A percentile compares a stretch with the other conserved stretches of the same genome.
These are phyloP conservation scores for Comarum palustre DNA, from an alignment of 306 rosid species.

Conservation along the genomic window DNA sequence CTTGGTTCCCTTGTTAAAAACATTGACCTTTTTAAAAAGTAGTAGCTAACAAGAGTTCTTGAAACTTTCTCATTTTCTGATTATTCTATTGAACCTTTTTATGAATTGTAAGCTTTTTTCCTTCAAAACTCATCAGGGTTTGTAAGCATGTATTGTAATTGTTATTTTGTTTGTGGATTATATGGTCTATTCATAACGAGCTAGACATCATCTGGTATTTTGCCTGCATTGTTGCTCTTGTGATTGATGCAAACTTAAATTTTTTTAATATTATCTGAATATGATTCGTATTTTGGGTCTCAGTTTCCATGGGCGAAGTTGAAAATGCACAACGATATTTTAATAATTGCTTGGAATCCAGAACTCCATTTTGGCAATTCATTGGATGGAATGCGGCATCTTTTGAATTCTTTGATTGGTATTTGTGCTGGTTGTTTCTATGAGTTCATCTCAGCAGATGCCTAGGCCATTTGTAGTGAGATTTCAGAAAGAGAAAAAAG, in stretches of 20 bases:
- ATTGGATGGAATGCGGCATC: not conserved
- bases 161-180: not conserved
- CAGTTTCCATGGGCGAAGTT: constrained; percentile 81
- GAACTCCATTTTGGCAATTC: not conserved
- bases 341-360: constrained; percentile 58
- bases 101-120: not conserved
- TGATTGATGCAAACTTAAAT: not conserved
- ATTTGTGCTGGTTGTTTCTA: not conserved
- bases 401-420: not conserved
- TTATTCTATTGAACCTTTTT: not conserved
- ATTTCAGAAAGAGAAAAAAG: not conserved
- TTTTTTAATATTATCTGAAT: not conserved
- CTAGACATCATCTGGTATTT: not conserved
- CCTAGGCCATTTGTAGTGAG: not conserved
- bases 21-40: not conserved
- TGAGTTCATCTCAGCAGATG: not conserved
- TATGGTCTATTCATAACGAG: not conserved
- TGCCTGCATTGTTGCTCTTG: not conserved
- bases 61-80: not conserved
- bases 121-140: not conserved
- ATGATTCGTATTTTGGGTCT: constrained; percentile 24
- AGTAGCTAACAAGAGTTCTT: not conserved
- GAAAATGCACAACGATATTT: constrained; percentile 56
- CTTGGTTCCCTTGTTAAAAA: not conserved
- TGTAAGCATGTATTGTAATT: not conserved